These are phyloP conservation scores for Trichophyton equinum DNA, from an alignment of 2,329 filamentous ascomycete species.

Conservation along the genomic window DNA sequence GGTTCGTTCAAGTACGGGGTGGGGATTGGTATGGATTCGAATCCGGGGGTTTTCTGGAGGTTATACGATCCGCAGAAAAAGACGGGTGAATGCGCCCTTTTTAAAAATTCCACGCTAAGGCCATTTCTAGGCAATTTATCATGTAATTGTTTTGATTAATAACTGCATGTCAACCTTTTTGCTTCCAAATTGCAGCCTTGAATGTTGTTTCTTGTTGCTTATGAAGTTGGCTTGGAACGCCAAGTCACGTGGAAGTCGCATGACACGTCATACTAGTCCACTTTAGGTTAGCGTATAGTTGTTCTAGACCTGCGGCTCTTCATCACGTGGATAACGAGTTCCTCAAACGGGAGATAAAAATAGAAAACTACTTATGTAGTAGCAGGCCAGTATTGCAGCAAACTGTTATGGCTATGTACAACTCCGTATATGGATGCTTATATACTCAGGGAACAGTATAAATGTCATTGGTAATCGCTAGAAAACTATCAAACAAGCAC, in stretches of 20 bases:
- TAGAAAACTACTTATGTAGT: too few species aligned
- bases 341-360: neutral
- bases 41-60: too few species aligned
- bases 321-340: neutral
- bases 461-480: neutral
- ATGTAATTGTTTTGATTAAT: neutral
- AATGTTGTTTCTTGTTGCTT: neutral
- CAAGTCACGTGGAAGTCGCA: neutral
- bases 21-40: too few species aligned
- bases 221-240: neutral
- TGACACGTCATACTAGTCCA: neutral
- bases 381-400: too few species aligned
- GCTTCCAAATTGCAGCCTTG: neutral
- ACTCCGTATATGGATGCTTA: neutral
- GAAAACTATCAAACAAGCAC: conserved; percentile 53
- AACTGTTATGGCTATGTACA: too few species aligned
- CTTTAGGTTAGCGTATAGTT: neutral
- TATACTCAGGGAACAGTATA: neutral
- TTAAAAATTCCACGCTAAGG: too few species aligned
- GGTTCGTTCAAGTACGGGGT: too few species aligned
- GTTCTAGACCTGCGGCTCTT: neutral
- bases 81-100: neutral
- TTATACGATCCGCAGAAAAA: neutral
- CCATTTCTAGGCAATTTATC: neutral
- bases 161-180: neutral